These are phyloP conservation scores for Bromus sterilis DNA, from an alignment of 176 grass and related monocot species.

Conservation along the genomic window DNA sequence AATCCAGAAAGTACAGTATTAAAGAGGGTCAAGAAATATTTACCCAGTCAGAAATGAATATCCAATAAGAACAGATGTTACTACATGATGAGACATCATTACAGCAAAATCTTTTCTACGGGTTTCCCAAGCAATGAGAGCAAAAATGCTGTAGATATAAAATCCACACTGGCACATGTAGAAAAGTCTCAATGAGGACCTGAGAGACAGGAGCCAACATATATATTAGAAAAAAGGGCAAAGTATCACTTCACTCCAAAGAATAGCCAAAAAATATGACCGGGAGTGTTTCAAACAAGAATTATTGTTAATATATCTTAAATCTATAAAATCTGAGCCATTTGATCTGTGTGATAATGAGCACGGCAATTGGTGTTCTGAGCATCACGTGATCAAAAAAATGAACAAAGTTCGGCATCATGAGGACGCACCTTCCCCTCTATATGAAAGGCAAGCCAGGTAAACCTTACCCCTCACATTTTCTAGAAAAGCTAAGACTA, in stretches of 20 bases:
- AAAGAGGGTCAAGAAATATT: slow-evolving; percentile 9
- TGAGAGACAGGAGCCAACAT: slow-evolving; percentile 15
- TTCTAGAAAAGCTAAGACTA: not conserved
- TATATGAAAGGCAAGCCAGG: not conserved
- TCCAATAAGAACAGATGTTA: slow-evolving; percentile 90
- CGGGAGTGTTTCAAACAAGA: not conserved
- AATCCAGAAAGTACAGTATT: slow-evolving; percentile 18
- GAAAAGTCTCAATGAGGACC: slow-evolving; percentile 78
- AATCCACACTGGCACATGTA: slow-evolving; percentile 99
- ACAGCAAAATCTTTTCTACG: slow-evolving; percentile 98
- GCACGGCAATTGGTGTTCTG: not conserved
- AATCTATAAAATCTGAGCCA: not conserved
- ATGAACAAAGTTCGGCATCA: not conserved
- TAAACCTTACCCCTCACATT: not conserved
- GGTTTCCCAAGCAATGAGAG: slow-evolving; percentile 97
- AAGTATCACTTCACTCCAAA: slow-evolving; percentile 9
- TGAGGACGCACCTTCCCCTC: not conserved
- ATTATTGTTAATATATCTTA: not conserved
- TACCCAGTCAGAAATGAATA: slow-evolving; percentile 86
- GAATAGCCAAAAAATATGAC: slow-evolving; percentile 11
- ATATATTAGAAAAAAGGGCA: slow-evolving; percentile 18
- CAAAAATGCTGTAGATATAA: slow-evolving; percentile 92
- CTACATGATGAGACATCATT: slow-evolving; percentile 99
- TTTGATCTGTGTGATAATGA: not conserved
- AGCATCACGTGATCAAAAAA: not conserved